Evolutionary conservation across 2,329 filamentous ascomycete genomes (phyloP).

Genomic region (Ceratocystis lukuohia): DNA sequence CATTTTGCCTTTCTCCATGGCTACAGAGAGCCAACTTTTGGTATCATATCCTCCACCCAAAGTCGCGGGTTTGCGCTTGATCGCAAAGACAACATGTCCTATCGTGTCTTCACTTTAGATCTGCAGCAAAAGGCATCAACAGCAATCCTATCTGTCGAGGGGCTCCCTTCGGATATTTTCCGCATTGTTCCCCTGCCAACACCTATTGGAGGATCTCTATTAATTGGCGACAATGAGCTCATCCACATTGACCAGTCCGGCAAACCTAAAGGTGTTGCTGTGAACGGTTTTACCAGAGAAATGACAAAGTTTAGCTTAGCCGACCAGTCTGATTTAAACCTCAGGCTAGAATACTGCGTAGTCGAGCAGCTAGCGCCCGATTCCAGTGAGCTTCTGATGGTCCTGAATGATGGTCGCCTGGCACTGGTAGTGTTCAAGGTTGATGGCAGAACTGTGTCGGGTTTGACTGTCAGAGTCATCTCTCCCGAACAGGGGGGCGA

Average conservation of each 20-base stretch:
- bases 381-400: conserved; percentile 70
- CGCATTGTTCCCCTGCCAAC: conserved; percentile 69
- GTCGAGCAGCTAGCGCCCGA: conserved; percentile 65
- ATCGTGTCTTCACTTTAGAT: conserved; percentile 91
- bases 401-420: conserved; percentile 62
- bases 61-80: conserved; percentile 65
- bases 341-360: conserved; percentile 69
- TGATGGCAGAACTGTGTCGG: conserved; percentile 83
- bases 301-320: conserved; percentile 71
- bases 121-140: conserved; percentile 88
- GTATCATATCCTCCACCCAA: conserved; percentile 69
- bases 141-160: conserved; percentile 72
- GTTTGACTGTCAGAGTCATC: conserved; percentile 59
- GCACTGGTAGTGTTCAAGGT: conserved; percentile 69
- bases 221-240: conserved; percentile 79
- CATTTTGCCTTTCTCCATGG: conserved; percentile 90
- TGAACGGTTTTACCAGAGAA: conserved; percentile 79
- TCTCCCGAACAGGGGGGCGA: conserved; percentile 47
- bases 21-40: conserved; percentile 95
- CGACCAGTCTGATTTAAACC: conserved; percentile 68
- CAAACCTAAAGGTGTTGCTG: conserved; percentile 79
- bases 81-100: conserved; percentile 72
- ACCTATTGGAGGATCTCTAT: conserved; percentile 75
- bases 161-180: conserved; percentile 76
- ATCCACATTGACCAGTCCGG: conserved; percentile 94